Base-by-base conservation (phyloP, 345 rosid genomes). In the Aquilaria sinensis region DNA sequence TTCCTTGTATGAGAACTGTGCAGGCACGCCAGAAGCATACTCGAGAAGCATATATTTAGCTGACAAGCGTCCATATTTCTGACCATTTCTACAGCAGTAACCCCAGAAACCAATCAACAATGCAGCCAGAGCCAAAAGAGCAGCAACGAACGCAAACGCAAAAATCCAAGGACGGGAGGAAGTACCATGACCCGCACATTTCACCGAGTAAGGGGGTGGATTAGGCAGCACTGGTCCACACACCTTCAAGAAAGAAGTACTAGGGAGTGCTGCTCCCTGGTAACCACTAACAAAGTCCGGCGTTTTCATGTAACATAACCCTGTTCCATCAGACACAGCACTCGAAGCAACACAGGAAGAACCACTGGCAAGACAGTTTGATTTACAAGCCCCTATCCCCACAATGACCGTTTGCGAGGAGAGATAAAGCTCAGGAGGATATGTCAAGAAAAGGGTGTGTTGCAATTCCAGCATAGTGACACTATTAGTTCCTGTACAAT, bases 11-110 rank as follows among this genome's bases (percentile, higher is more conserved):
- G 86, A 64, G 70, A 82, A 85, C 80, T 75, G 83, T 43, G 70
- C 71, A 0, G 83, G 91, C 33, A 82, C 83, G 61, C 82, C 81
- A 12, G 87, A 88, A 15, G 92, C 87, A 59, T 83, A 83, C 62
- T 81, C 87, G 49, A 81, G 77, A 65, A 83, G 64, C 33, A 71
- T 57, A 53, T 83, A 85, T 55, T 78, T 76, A 67, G 79, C 71
- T 16, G 84, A 78, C 6, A 76, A 60, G 54, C 72, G 56, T 10
- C 76, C 80, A 62, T 79, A 76, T 48, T 62, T 70, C 34, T 69
- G 61, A 57, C 74, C 67, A 8, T 78, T 70, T 69, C 70, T 69
- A 45, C 76, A 76, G 56, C 79, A 85, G n/a, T 76, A 79, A 71
- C 82, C 79, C 90, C 89, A 85, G 6, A 80, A 61, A 33, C 85